A percentile compares a stretch with the other conserved stretches of the same genome.
Conservation (phyloP, 2,329 filamentous ascomycete genomes). For the Nakataea oryzae region DNA sequence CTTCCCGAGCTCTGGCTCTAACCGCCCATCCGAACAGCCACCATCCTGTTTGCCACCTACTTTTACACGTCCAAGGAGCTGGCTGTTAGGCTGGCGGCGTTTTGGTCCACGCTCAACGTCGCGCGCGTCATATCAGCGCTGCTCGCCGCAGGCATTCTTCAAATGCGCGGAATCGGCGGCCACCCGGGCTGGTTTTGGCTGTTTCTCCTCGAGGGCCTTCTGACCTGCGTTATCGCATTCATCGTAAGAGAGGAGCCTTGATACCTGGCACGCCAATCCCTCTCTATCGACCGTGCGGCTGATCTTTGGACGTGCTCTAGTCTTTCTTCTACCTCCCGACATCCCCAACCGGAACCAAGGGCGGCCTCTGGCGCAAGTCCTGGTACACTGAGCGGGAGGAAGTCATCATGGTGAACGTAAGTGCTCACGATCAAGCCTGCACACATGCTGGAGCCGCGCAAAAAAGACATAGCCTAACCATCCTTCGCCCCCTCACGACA, state of each 20-base stretch:
- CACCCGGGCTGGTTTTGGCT: slow-evolving; percentile 47
- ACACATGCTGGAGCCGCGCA: background rate
- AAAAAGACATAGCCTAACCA: background rate
- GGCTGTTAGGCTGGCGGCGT: slow-evolving; percentile 54
- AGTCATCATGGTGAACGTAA: slow-evolving; percentile 54
- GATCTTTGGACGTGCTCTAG: slow-evolving; percentile 6
- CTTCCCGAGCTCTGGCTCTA: no score
- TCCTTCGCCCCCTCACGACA: slow-evolving; percentile 10
- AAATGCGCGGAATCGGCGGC: slow-evolving; percentile 36
- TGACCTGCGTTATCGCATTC: slow-evolving; percentile 41
- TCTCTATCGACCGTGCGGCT: background rate
- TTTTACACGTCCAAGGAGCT: slow-evolving; percentile 63
- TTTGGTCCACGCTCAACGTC: slow-evolving; percentile 47
- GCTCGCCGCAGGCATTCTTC: slow-evolving; percentile 32
- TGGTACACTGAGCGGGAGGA: slow-evolving; percentile 61
- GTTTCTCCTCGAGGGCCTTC: slow-evolving; percentile 26
- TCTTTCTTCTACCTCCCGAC: slow-evolving; percentile 50
- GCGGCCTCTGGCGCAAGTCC: slow-evolving; percentile 47
- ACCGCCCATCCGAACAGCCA: slow-evolving; percentile 11
- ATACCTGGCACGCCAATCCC: background rate
- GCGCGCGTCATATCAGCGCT: slow-evolving; percentile 35
- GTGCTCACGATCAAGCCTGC: background rate
- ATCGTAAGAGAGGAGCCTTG: slow-evolving; percentile 16
- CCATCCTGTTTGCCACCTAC: slow-evolving; percentile 58
- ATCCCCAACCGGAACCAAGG: slow-evolving; percentile 56